phyloP scores from a whole-genome alignment of 2,329 filamentous ascomycete species.

The Rhinocladiella mackenziei region DNA sequence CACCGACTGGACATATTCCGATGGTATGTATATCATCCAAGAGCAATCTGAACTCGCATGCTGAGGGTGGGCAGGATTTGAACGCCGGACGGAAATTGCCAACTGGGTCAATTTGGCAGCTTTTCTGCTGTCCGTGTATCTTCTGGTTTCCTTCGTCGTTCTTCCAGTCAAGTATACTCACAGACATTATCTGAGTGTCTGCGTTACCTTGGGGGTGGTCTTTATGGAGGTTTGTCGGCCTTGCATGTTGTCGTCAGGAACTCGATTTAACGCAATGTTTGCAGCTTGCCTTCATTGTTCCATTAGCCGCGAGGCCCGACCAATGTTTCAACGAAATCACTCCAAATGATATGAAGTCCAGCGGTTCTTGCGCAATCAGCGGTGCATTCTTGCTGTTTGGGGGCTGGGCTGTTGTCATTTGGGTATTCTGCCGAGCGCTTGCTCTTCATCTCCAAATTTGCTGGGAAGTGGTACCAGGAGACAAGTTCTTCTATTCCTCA shows the following conservation, averaged over 20 bases:
- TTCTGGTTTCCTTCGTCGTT: slow-evolving; percentile 73
- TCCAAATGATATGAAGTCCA: slow-evolving; percentile 84
- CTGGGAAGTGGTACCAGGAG: slow-evolving; percentile 88
- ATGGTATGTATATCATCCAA: slow-evolving; percentile 40
- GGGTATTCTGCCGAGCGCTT: slow-evolving; percentile 84
- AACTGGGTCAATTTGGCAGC: slow-evolving; percentile 79
- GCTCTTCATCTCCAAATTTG: slow-evolving; percentile 96
- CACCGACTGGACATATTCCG: slow-evolving; percentile 68
- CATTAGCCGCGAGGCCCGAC: slow-evolving; percentile 70
- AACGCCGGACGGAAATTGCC: slow-evolving; percentile 59
- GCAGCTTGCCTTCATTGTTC: slow-evolving; percentile 85
- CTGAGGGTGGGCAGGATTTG: slow-evolving; percentile 42
- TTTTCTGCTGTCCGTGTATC: slow-evolving; percentile 66
- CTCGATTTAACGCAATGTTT: slow-evolving; percentile 15
- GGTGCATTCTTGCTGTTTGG: slow-evolving; percentile 82
- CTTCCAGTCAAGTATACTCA: slow-evolving; percentile 85
- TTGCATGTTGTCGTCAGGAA: background rate
- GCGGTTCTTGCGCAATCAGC: slow-evolving; percentile 77
- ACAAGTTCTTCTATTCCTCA: slow-evolving; percentile 82
- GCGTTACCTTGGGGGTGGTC: slow-evolving; percentile 69
- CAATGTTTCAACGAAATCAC: slow-evolving; percentile 90
- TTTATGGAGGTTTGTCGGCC: slow-evolving; percentile 68
- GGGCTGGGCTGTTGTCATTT: slow-evolving; percentile 78
- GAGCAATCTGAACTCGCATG: background rate
- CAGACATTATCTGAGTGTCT: slow-evolving; percentile 89